Conservation (phyloP, 768 basidiomycete genomes). For the Mycena haematopus region DNA sequence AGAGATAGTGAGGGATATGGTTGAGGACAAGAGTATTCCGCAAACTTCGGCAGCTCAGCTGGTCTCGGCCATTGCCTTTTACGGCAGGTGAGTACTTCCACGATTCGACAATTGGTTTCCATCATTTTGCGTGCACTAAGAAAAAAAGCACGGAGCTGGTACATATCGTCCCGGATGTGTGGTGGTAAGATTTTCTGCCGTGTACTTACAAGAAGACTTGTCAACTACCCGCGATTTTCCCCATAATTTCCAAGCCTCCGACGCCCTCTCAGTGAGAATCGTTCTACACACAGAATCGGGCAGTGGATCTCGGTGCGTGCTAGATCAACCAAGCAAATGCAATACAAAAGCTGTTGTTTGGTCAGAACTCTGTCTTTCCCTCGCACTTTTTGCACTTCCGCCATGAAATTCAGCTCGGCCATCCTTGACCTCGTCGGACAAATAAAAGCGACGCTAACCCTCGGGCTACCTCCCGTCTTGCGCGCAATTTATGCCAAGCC, state of each 20-base stretch:
- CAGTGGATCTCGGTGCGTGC: no score
- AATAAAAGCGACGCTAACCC: conserved; percentile 44
- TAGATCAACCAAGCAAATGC: not conserved
- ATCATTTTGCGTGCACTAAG: no score
- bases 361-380: not conserved
- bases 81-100: not conserved
- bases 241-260: no score
- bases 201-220: no score
- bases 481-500: conserved; percentile 40
- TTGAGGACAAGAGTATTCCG: not conserved
- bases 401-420: conserved; percentile 13
- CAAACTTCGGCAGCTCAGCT: not conserved
- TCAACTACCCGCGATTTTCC: no score
- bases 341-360: conserved; percentile 19
- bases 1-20: no score
- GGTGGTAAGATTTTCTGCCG: no score
- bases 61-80: not conserved
- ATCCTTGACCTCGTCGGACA: conserved; percentile 28
- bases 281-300: no score
- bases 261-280: no score
- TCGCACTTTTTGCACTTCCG: not conserved
- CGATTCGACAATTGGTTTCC: no score
- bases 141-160: no score
- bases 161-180: no score
- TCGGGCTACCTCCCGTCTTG: conserved; percentile 50